Conservation (phyloP, 1,284 basidiomycete genomes). For the Somion occarium region DNA sequence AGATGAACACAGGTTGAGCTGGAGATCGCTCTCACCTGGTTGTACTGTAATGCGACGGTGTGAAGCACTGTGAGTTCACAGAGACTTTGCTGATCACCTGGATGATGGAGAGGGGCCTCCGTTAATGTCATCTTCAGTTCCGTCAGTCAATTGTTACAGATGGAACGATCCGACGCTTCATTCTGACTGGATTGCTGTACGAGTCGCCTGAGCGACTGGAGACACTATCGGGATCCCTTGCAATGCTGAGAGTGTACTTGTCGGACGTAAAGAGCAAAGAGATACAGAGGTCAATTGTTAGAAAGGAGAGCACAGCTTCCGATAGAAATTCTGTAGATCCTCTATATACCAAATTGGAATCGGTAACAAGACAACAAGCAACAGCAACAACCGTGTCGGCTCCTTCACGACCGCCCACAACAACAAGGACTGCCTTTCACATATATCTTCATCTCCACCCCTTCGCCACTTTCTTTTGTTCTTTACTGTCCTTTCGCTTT, state of each 20-base stretch:
- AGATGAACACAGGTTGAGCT: background rate
- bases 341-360: background rate
- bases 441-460: background rate
- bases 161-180: background rate
- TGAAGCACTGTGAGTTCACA: background rate
- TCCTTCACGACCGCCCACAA: constrained; percentile 4
- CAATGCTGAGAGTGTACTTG: background rate
- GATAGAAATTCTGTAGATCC: background rate
- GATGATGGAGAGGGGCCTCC: background rate
- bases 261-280: background rate
- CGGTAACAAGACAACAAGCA: background rate
- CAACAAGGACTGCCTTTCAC: constrained; percentile 1
- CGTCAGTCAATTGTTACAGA: background rate
- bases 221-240: background rate
- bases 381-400: background rate
- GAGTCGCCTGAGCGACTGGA: background rate
- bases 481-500: constrained; percentile 1
- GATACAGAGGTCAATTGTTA: background rate
- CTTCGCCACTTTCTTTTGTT: background rate
- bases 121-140: background rate
- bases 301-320: background rate
- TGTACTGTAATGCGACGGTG: background rate
- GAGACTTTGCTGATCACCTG: background rate
- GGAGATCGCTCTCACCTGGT: background rate
- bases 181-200: background rate